These are phyloP conservation scores for Ophiostoma novo-ulmi DNA, from an alignment of 2,329 filamentous ascomycete species.

Conservation along the genomic window DNA sequence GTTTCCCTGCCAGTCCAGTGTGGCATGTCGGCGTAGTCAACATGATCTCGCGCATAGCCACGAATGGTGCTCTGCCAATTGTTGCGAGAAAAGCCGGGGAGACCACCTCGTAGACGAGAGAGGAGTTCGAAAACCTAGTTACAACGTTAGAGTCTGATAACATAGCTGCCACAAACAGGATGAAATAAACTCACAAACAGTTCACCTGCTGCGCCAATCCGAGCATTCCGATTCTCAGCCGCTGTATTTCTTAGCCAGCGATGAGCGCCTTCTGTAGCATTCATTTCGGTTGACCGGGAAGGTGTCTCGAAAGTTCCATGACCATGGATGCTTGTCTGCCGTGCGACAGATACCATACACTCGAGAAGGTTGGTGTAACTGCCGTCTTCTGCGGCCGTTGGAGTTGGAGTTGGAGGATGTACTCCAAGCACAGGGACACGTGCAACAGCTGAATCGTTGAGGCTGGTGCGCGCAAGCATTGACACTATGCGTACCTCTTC, in stretches of 20 bases:
- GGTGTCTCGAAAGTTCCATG: neutral
- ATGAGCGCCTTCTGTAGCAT: neutral
- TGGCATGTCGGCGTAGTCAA: constrained; percentile 38
- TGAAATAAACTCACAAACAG: constrained; percentile 16
- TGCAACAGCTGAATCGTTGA: neutral
- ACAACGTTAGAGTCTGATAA: neutral
- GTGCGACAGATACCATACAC: neutral
- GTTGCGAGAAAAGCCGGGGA: constrained; percentile 33
- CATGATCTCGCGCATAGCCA: constrained; percentile 37
- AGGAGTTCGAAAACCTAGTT: constrained; percentile 15
- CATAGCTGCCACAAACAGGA: neutral
- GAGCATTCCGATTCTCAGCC: no score
- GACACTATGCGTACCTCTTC: no score
- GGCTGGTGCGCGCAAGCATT: neutral
- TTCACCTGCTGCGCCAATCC: constrained; percentile 17
- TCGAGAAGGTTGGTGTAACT: neutral
- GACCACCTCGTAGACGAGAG: neutral
- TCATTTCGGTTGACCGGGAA: neutral
- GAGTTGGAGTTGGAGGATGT: neutral
- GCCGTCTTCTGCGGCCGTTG: neutral
- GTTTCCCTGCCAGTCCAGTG: constrained; percentile 42
- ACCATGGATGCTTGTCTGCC: neutral
- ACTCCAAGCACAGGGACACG: neutral
- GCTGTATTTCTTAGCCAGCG: constrained; percentile 14
- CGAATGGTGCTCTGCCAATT: constrained; percentile 50